phyloP scores from a whole-genome alignment of 257 asterid species.

The Jacaranda mimosifolia region DNA sequence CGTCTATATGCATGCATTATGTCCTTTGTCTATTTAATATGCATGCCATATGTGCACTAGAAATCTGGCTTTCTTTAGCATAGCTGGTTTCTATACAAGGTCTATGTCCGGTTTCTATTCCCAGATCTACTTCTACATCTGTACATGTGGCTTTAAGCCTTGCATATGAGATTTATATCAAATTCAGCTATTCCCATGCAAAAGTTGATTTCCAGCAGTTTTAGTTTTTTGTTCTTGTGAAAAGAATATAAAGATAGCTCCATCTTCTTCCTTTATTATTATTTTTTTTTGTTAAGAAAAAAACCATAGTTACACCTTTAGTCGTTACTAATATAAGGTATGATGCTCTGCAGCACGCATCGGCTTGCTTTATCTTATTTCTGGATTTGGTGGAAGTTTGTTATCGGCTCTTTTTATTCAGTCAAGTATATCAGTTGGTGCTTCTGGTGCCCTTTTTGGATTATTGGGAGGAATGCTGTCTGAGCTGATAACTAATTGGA shows the following conservation, averaged over 20 bases:
- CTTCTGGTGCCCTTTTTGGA: conserved; percentile 95
- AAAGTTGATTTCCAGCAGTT: no score
- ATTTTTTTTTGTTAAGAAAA: no score
- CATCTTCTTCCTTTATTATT: neutral
- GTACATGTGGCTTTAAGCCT: no score
- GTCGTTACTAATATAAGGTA: neutral
- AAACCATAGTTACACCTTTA: neutral
- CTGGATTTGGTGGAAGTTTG: conserved; percentile 93
- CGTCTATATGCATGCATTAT: no score
- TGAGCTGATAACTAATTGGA: conserved; percentile 86
- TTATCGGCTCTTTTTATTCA: conserved; percentile 81
- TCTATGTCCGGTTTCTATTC: no score
- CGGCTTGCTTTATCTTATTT: conserved; percentile 76
- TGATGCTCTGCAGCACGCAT: conserved; percentile 58
- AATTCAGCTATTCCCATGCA: no score
- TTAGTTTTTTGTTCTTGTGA: neutral
- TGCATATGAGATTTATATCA: no score
- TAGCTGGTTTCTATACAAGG: no score
- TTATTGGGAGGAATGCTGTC: conserved; percentile 91
- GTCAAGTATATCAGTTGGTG: conserved; percentile 88
- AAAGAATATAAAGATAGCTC: neutral
- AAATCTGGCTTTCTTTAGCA: no score
- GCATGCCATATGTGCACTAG: no score
- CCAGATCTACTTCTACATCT: no score
- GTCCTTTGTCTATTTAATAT: no score